Conservation (phyloP, 2,329 filamentous ascomycete species). For the Passalora sequoiae region DNA sequence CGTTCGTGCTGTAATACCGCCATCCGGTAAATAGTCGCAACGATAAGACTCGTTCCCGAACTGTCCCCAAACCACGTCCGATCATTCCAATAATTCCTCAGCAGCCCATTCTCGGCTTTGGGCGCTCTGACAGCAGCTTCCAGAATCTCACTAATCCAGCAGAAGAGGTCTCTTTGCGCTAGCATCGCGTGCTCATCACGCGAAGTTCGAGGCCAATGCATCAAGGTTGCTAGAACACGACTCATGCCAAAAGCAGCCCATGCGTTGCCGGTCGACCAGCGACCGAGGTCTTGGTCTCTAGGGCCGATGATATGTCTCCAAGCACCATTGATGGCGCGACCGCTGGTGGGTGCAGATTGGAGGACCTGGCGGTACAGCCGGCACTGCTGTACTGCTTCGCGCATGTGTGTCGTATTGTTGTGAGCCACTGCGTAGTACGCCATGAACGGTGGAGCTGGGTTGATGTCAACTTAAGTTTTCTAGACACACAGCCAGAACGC, state of each 20-base stretch:
- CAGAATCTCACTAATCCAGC: conserved; percentile 37
- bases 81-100: conserved; percentile 14
- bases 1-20: conserved; percentile 4
- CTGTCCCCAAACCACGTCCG: conserved; percentile 4
- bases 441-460: conserved; percentile 45
- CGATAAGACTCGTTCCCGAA: conserved; percentile 1
- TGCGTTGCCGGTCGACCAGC: conserved; percentile 48
- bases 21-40: conserved; percentile 2
- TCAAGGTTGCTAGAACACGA: conserved; percentile 43
- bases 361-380: too few relatives aligned
- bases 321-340: conserved; percentile 29
- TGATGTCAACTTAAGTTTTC: too few relatives aligned
- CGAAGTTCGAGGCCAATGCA: conserved; percentile 11
- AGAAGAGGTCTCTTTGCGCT: conserved; percentile 26
- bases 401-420: conserved; percentile 33
- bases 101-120: conserved; percentile 28
- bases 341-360: too few relatives aligned
- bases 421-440: conserved; percentile 43
- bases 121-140: conserved; percentile 32
- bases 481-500: too few relatives aligned
- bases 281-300: conserved; percentile 34
- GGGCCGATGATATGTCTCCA: conserved; percentile 45
- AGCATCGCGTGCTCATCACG: conserved; percentile 9
- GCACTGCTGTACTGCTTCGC: conserved; percentile 39
- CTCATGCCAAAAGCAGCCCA: conserved; percentile 47